Evolutionary conservation across 176 grass and related monocot genomes (phyloP), one percentile per base, ranked within the genome.

Genomic region (sorghum (Sorghum bicolor)): DNA sequence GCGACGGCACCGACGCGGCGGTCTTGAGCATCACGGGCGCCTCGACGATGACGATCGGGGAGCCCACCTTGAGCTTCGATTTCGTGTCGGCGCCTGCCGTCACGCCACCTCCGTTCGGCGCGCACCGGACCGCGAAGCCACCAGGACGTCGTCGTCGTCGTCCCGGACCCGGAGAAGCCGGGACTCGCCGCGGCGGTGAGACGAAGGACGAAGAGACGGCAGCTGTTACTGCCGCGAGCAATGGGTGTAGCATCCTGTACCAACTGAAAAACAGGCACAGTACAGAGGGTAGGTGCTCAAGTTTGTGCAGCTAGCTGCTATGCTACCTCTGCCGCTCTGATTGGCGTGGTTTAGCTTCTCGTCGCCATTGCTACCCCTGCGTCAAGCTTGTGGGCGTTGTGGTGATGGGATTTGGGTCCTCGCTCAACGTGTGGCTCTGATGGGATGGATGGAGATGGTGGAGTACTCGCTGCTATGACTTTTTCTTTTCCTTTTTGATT

Each of bases 11-110:
- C 3, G 89, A 80, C 83, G 88, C 85, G 5, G 93, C 93, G 8
- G 93, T 98, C 90, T 98, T 98, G 7, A 98, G 84, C 76, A 76
- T 90, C 25, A 75, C 73, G 1, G 93, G 89, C 6, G 80, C 85
- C 93, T 88, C 80, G 2, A 85, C 48, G 33, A 98, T 71, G 61
- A 98, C 69, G 64, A 98, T 84, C 4, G 91, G 91, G 14, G 93
- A 95, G 37, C 93, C 96, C 1, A 94, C 31, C 57, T 67, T 95
- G 29, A 98, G 89, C 53, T 70, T 83, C 1, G 39, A 36, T 20
- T 87, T 47, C 19, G 61, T 73, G 41, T 28, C 41, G 44, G 44
- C 44, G 45, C 22, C 55, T 11, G 55, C 22, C 1, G 22, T 4
- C 55, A 58, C 55, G 55, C 55, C 55, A 1, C 85, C 76, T 1